Conservation (phyloP, 495 filamentous ascomycete species). For the Evernia prunastri region DNA sequence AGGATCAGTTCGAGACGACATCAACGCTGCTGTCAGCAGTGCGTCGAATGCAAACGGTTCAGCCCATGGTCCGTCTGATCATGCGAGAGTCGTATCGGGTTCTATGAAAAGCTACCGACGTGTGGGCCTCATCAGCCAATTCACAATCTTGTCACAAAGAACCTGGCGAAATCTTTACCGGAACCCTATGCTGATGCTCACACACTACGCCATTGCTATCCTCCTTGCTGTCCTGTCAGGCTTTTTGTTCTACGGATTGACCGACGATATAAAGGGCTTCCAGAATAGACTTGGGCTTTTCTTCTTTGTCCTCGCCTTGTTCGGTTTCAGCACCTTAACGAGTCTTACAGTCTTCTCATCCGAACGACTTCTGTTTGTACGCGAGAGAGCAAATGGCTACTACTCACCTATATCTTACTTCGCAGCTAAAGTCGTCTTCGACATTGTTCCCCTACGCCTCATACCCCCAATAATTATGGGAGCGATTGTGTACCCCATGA, state of each 20-base stretch:
- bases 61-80: slow-evolving; percentile 51
- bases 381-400: slow-evolving; percentile 95
- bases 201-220: slow-evolving; percentile 98
- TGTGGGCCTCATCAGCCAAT: slow-evolving; percentile 71
- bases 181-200: slow-evolving; percentile 97
- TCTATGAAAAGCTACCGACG: slow-evolving; percentile 74
- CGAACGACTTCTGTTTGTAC: slow-evolving; percentile 85
- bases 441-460: slow-evolving; percentile 87
- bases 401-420: slow-evolving; percentile 98
- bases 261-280: slow-evolving; percentile 92
- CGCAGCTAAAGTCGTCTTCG: slow-evolving; percentile 85
- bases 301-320: slow-evolving; percentile 94
- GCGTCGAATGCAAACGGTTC: slow-evolving; percentile 65
- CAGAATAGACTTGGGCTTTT: slow-evolving; percentile 97
- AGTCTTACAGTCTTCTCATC: slow-evolving; percentile 89
- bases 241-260: slow-evolving; percentile 93
- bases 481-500: slow-evolving; percentile 97
- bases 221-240: slow-evolving; percentile 89
- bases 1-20: slow-evolving; percentile 70
- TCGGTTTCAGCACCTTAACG: slow-evolving; percentile 94
- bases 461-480: slow-evolving; percentile 96
- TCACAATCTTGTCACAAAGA: slow-evolving; percentile 77
- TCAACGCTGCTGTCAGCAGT: slow-evolving; percentile 53
- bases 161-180: slow-evolving; percentile 98
- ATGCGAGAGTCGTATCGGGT: slow-evolving; percentile 37